Evolutionary conservation across 2,329 filamentous ascomycete species (phyloP).

Genomic region (Aschersonia sp.): DNA sequence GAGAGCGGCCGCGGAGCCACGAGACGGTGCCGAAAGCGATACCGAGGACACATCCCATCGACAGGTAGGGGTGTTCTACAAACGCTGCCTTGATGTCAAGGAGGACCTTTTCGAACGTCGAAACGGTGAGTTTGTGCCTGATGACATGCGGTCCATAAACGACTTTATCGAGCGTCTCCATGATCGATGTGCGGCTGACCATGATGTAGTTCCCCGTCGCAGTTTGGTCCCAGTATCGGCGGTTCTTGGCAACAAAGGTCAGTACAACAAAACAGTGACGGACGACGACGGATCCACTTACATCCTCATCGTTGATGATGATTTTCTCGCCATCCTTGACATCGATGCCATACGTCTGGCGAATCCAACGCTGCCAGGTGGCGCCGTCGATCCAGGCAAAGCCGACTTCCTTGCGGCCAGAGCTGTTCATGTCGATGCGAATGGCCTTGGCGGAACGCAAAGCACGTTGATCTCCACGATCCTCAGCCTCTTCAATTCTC

Average conservation of each 20-base stretch:
- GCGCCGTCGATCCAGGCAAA: conserved; percentile 97
- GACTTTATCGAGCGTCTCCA: conserved; percentile 69
- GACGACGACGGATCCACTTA: conserved; percentile 32
- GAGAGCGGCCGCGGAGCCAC: conserved; percentile 39
- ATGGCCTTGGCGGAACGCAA: conserved; percentile 80
- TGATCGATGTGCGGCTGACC: conserved; percentile 75
- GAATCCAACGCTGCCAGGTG: conserved; percentile 96
- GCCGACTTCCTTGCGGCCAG: conserved; percentile 73
- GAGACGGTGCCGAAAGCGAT: conserved; percentile 36
- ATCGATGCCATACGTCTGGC: conserved; percentile 87
- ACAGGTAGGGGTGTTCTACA: conserved; percentile 43
- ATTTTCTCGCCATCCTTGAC: conserved; percentile 79
- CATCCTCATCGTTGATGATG: conserved; percentile 93
- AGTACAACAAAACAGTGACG: background rate
- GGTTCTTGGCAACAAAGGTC: conserved; percentile 42
- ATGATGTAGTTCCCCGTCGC: conserved; percentile 82
- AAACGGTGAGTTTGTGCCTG: conserved; percentile 63
- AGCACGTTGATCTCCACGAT: conserved; percentile 79
- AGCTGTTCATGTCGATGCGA: conserved; percentile 77
- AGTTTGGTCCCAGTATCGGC: conserved; percentile 87
- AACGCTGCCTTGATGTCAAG: conserved; percentile 47
- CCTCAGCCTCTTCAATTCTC: conserved; percentile 89
- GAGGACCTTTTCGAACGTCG: conserved; percentile 55
- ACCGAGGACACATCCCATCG: conserved; percentile 40
- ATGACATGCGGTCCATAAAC: conserved; percentile 56